phyloP scores from a whole-genome alignment of 768 basidiomycete species.

The Xerocomus brunneocitrinus region DNA sequence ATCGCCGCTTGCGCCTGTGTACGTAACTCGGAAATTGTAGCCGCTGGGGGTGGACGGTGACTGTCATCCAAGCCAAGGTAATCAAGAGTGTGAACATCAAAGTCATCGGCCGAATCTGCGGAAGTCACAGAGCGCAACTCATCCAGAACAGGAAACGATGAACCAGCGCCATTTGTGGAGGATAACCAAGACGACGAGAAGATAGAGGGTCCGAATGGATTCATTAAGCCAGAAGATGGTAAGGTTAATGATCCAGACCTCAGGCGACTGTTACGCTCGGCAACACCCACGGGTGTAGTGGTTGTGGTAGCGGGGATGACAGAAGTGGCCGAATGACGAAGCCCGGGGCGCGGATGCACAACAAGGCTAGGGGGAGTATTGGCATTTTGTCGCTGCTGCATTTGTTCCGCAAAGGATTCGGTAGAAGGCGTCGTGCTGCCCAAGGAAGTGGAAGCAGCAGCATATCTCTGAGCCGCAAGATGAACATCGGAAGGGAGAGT shows the following conservation, averaged over 20 bases:
- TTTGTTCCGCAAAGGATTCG: slow-evolving; percentile 47
- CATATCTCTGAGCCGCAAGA: slow-evolving; percentile 79
- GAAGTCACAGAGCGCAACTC: slow-evolving; percentile 80
- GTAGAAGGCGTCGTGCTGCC: slow-evolving; percentile 45
- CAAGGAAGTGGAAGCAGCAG: slow-evolving; percentile 58
- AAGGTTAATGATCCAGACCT: slow-evolving; percentile 91
- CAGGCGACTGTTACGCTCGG: slow-evolving; percentile 75
- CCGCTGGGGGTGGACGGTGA: slow-evolving; percentile 69
- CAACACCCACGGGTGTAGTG: slow-evolving; percentile 27
- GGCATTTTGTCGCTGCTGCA: slow-evolving; percentile 35
- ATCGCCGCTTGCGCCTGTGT: slow-evolving; percentile 89
- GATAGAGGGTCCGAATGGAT: slow-evolving; percentile 83
- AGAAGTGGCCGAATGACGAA: slow-evolving; percentile 76
- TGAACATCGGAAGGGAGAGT: slow-evolving; percentile 96
- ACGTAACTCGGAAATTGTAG: slow-evolving; percentile 84
- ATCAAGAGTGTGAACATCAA: slow-evolving; percentile 91
- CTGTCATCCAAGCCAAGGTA: slow-evolving; percentile 92
- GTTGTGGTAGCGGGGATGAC: slow-evolving; percentile 50
- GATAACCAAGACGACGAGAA: slow-evolving; percentile 90
- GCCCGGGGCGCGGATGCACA: slow-evolving; percentile 53
- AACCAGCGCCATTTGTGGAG: slow-evolving; percentile 49
- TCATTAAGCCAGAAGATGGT: slow-evolving; percentile 69
- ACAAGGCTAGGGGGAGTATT: slow-evolving; percentile 37
- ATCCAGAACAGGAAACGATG: slow-evolving; percentile 64
- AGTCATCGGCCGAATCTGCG: slow-evolving; percentile 77